These are phyloP conservation scores for Clavulina sp. DNA, from an alignment of 768 basidiomycete species.

Conservation along the genomic window DNA sequence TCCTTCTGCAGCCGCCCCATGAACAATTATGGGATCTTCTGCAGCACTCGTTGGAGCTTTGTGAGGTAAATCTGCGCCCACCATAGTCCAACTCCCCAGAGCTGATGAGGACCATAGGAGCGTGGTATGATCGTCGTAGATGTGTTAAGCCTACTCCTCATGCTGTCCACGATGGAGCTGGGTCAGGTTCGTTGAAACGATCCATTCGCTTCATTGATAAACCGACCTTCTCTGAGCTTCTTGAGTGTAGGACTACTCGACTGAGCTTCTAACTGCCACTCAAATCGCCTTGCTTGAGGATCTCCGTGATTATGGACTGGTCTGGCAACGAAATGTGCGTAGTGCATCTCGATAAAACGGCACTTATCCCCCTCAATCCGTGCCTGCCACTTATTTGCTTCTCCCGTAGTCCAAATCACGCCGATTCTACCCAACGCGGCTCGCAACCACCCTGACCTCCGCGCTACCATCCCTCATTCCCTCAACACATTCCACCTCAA, in stretches of 20 bases:
- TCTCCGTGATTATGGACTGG: conserved; percentile 83
- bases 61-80: conserved; percentile 37
- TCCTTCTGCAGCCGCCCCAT: conserved; percentile 84
- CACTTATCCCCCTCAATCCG: conserved; percentile 14
- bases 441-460: conserved; percentile 87
- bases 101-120: conserved; percentile 31
- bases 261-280: conserved; percentile 56
- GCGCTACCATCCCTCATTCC: conserved; percentile 67
- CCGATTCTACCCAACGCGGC: conserved; percentile 84
- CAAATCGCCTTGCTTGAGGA: conserved; percentile 82
- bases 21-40: conserved; percentile 91
- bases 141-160: conserved; percentile 85
- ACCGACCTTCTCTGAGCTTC: background rate
- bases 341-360: background rate
- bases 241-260: conserved; percentile 92
- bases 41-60: conserved; percentile 73
- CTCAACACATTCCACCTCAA: conserved; percentile 25
- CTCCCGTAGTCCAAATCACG: conserved; percentile 45
- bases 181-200: conserved; percentile 42
- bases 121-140: conserved; percentile 85
- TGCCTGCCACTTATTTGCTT: conserved; percentile 7
- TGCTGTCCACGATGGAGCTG: conserved; percentile 92
- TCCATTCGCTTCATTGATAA: background rate
- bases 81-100: background rate
- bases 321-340: conserved; percentile 65